Base-by-base conservation (phyloP, 495 filamentous ascomycete species). In the Neurospora sp. region DNA sequence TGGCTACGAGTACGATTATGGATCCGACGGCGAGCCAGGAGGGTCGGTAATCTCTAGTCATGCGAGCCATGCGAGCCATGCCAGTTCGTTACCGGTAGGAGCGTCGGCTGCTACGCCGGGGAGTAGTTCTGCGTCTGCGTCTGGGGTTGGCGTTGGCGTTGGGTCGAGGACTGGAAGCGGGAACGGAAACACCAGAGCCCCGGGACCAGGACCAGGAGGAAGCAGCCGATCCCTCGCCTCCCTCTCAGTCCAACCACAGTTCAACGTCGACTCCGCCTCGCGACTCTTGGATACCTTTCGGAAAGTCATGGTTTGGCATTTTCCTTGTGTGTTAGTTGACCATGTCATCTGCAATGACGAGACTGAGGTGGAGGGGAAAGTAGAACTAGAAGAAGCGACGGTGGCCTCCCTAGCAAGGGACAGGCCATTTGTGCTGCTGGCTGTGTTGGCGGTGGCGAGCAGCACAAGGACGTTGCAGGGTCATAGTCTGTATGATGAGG, bases 401-500 rank as follows among this genome's bases (percentile, higher is more conserved):
- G 82, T 86, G 8, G 69, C 78, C n/a, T 71, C 73, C 0, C 73
- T 85, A 65, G 83, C 84, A 0, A 74, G 71, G 70, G 74, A 78
- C 4, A 73, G 78, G 69, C 84, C 84, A 4, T 86, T 86, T 73
- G 77, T 85, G 41, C 71, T 86, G 71, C 65, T 86, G 40, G 80
- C 84, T 9, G 77, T 85, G 18, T 75, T 86, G n/a, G 83, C 84
- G 14, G 81, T 81, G 10, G 81, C 83, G 65, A 85, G 83, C 41
- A 80, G 82, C 38, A 82, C 75, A 27, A 75, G 77, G 38, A 83
- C 80, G 38, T 71, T 86, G 22, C 83, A 85, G 74, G 82, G 83
- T 7, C 78, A 83, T 40, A 83, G 81, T 45, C 72, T 86, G 39
- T 86, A 86, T 47, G 83, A 86, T 27, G 83, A 85, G 68, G 84